Evolutionary conservation across 1,284 basidiomycete species (phyloP), one percentile per base, ranked within the genome.

Genomic region (Spongispora temasekensis): DNA sequence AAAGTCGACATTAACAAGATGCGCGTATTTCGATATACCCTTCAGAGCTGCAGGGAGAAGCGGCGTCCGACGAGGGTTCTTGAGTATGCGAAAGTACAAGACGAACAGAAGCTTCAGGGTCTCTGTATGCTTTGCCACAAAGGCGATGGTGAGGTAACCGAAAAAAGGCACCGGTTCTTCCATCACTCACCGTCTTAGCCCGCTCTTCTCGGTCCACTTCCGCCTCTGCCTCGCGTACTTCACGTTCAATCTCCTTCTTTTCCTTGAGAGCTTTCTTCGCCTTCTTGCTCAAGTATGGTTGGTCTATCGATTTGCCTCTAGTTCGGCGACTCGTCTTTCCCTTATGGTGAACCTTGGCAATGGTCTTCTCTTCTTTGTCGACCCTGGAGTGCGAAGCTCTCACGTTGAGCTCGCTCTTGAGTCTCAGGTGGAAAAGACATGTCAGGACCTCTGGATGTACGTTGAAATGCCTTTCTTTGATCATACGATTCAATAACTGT

Each of bases 1-100:
- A 78, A 99, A 99, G 75, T 99, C 97, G 68, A 99, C 86, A 77
- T 98, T 99, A 76, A 99, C 95, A 59, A 98, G 85, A 75, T 99
- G 97, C 1, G 97, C 91, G 71, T 94, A 99, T 76, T 89, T 89
- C 6, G 95, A 89, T 68, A 99, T 91, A 62, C 97, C 97, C 70
- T 92, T 90, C 65, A 99, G 80, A 30, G 95, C 95, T 28, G 93
- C 87, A 13, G 95, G 90, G 23, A 99, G 82, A 10, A 99, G 83
- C 7, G 91, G 88, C 4, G 90, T 91, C 19, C 89, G 88, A n/a
- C 81, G 81, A 7, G 93, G 87, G 70, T 90, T 88, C 79, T 99
- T 99, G 66, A 99, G 82, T 68, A 99, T 92, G 65, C 93, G 90
- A 77, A 99, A 99, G 78, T 99, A 99, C 53, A 99, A 84, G 28